Conservation (phyloP, 192 early-diverging fungal genomes). For the Diversispora epigaea region DNA sequence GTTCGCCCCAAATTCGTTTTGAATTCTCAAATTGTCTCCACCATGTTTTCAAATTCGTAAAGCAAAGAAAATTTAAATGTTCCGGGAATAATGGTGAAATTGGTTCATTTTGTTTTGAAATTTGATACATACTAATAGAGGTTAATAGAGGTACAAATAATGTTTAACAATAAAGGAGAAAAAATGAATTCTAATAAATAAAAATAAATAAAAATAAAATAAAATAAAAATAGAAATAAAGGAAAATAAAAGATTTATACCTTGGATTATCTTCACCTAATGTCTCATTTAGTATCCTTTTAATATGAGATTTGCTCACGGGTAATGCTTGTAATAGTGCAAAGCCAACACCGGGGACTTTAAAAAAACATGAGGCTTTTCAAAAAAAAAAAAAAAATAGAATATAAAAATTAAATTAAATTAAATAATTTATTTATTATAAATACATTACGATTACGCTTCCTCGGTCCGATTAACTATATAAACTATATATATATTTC, state of each 20-base stretch:
- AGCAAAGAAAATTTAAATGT: constrained; percentile 42
- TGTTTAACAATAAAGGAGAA: neutral
- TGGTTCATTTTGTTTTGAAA: constrained; percentile 23
- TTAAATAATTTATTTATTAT: too few relatives aligned
- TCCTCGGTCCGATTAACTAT: too few relatives aligned
- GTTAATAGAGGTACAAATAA: constrained; percentile 28
- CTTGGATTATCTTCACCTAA: constrained; percentile 27
- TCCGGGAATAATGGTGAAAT: constrained; percentile 42
- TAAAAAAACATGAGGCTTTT: constrained; percentile 48
- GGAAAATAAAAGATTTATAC: neutral
- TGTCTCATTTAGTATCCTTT: constrained; percentile 41
- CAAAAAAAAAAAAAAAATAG: constrained; percentile 19
- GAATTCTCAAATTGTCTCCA: constrained; percentile 45
- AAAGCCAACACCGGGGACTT: constrained; percentile 49
- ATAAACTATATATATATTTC: too few relatives aligned
- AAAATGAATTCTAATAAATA: neutral
- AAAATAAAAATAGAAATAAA: neutral
- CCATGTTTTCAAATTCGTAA: constrained; percentile 39
- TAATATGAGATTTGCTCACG: constrained; percentile 41
- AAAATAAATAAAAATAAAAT: neutral
- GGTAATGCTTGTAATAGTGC: constrained; percentile 46
- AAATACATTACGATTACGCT: too few relatives aligned
- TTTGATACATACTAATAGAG: constrained; percentile 36
- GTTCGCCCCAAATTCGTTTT: constrained; percentile 36
- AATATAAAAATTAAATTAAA: constrained; percentile 8